Base-by-base conservation (phyloP, 352 stramenopile genomes). In the Globisporangium megalacanthum region DNA sequence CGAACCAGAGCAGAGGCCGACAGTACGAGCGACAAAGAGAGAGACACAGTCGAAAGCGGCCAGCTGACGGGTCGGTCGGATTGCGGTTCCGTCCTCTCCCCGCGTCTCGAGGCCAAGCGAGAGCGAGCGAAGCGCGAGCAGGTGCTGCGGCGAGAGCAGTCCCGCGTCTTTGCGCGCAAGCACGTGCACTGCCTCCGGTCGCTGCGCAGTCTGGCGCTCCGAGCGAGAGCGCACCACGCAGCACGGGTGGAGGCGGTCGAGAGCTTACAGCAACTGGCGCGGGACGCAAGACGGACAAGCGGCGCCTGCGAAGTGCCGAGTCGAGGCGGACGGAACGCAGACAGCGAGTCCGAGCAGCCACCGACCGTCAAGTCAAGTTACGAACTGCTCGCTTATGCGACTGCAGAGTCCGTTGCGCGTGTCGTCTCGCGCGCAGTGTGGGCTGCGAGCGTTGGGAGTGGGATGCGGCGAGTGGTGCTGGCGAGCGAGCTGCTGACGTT, bases 111-210 rank as follows among this genome's bases (percentile, higher is more conserved):
- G 19, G 36, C 13, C 29, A 58, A 42, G 33, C 51, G 58, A 5
- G 58, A 64, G 6, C 44, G 52, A 20, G 51, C 58, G 13, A 15
- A 52, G 4, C 47, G 44, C 20, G 50, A 58, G 7, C 39, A 52
- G 37, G 55, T 59, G 25, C 36, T 64, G 36, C 51, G 31, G 3
- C 51, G 51, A 13, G 58, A 59, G n/a, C 45, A 58, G 35, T 53
- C 52, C 10, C 58, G 58, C 29, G 46, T 64, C 37, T 53, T 64
- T 25, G 52, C 58, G 25, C 58, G 58, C 47, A 64, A 64, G 31
- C 58, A 64, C 22, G 6, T 55, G n/a, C 58, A 64, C 51, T 64
- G 58, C 35, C 29, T 58, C 15, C 50, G 51, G 3, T 41, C 44
- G 10, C 47, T 64, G 36, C 58, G 46, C 8, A 45, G 19, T 3